Base-by-base conservation (phyloP, 2,329 filamentous ascomycete species). In the Tetracladium maxilliforme region DNA sequence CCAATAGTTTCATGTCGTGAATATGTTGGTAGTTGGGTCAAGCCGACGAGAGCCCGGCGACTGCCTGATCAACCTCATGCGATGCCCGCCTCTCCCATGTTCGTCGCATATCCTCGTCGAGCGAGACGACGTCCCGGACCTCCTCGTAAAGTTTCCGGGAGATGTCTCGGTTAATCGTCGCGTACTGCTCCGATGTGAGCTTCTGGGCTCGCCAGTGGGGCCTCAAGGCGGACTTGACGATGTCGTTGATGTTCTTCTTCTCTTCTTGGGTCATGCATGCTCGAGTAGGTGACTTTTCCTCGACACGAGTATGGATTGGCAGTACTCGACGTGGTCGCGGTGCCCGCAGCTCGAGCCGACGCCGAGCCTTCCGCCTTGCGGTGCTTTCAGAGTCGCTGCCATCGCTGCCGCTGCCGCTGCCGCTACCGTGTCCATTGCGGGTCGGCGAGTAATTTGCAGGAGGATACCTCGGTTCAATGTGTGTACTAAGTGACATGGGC, bases 131-230 rank as follows among this genome's bases (percentile, higher is more conserved):
- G n/a, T 44, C 40, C 6, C 38, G 33, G 21, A 44, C 59, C 32
- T 71, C 65, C 35, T 72, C 83, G 51, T 98, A 98, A 30, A 98
- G 59, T 53, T 77, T 80, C 30, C 83, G 76, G 21, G 83, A 94
- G 17, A 95, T 74, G 31, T 79, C 76, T 33, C 84, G 75, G 45
- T 95, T 95, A 51, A 95, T 93, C 29, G 72, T 71, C 4, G 82
- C 87, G 48, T 92, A 98, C 49, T 94, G 78, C 31, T 93, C 81
- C 37, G 84, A 81, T 11, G 75, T 83, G 33, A 95, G 65, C 33
- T 76, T 69, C 38, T 78, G 75, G 21, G 76, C 76, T 33, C 74
- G 68, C 60, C 87, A 95, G 36, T 83, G 69, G 16, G 86, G 83
- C 38, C 81, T 80, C 21, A 98, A 58, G 6, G 80, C 82, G 21